Evolutionary conservation across 2,329 filamentous ascomycete genomes (phyloP).

Genomic region (Stachybotrys chartarum): DNA sequence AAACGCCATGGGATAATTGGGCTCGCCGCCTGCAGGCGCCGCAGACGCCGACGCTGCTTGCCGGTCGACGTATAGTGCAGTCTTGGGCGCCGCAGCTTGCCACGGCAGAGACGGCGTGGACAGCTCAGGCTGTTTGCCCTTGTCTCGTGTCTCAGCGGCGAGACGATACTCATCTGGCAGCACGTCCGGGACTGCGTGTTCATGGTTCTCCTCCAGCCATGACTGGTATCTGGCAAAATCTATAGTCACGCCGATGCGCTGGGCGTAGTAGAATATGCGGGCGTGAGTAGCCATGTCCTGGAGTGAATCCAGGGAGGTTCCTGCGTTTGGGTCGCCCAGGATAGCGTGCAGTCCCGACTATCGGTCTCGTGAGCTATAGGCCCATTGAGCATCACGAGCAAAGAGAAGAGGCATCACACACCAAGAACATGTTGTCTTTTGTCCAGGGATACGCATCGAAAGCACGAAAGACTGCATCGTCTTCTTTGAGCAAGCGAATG

Average conservation of each 20-base stretch:
- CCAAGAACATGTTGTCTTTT: constrained; percentile 61
- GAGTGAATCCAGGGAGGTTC: constrained; percentile 39
- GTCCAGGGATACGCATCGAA: constrained; percentile 63
- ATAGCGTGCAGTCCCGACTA: constrained; percentile 58
- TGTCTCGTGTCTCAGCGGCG: neutral
- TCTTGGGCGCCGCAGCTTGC: constrained; percentile 43
- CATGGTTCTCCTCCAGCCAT: constrained; percentile 42
- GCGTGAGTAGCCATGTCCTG: constrained; percentile 57
- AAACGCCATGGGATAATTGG: constrained; percentile 75
- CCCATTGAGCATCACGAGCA: neutral
- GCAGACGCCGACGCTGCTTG: constrained; percentile 9
- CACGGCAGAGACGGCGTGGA: constrained; percentile 27
- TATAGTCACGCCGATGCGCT: constrained; percentile 43
- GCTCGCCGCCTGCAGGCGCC: constrained; percentile 32
- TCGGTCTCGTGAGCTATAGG: neutral
- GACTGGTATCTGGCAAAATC: constrained; percentile 61
- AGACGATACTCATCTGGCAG: constrained; percentile 25
- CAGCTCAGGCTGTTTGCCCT: constrained; percentile 1
- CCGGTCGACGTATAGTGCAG: constrained; percentile 37
- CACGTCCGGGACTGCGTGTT: constrained; percentile 25
- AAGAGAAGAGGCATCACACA: constrained; percentile 17
- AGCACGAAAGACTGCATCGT: constrained; percentile 45
- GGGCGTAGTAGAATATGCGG: constrained; percentile 59
- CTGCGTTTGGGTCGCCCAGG: constrained; percentile 43
- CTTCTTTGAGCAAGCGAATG: constrained; percentile 30